Evolutionary conservation across 805 yeast genomes (phyloP).

Genomic region (Barnettozyma populi): DNA sequence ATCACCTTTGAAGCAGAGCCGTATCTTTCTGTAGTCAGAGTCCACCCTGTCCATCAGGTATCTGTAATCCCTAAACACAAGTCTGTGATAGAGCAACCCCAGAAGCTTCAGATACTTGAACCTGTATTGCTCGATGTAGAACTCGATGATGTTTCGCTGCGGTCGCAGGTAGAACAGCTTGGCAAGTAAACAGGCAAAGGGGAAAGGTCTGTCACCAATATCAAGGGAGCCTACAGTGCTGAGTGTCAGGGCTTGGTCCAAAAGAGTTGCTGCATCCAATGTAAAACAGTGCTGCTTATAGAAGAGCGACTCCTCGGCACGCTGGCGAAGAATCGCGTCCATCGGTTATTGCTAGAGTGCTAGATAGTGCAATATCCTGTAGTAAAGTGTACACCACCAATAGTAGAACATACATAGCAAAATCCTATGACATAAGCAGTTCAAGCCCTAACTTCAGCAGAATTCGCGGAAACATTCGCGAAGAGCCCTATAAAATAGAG

Average conservation of each 20-base stretch:
- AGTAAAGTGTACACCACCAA: no score
- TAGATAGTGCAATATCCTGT: no score
- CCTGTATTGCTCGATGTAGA: slow-evolving; percentile 53
- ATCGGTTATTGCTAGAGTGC: background rate
- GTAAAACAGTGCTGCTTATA: slow-evolving; percentile 54
- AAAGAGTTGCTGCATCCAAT: slow-evolving; percentile 41
- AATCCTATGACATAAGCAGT: background rate
- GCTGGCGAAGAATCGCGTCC: slow-evolving; percentile 5
- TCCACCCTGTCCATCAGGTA: slow-evolving; percentile 40
- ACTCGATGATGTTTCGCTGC: slow-evolving; percentile 44
- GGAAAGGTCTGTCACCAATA: slow-evolving; percentile 53
- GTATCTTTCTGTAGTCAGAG: slow-evolving; percentile 63
- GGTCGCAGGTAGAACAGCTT: slow-evolving; percentile 79
- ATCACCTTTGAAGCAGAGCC: slow-evolving; percentile 36
- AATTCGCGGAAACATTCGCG: slow-evolving; percentile 2
- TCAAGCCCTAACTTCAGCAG: slow-evolving; percentile 1
- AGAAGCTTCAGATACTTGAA: slow-evolving; percentile 77
- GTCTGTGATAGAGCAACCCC: slow-evolving; percentile 57
- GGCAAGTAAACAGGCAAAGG: slow-evolving; percentile 70
- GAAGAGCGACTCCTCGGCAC: slow-evolving; percentile 39
- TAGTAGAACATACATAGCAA: no score
- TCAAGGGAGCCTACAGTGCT: slow-evolving; percentile 55
- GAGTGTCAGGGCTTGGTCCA: slow-evolving; percentile 43
- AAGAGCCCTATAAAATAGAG: background rate
- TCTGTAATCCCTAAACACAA: slow-evolving; percentile 22